Percentiles rank a stretch among this genome's conserved stretches.
phyloP scores from a whole-genome alignment of 352 stramenopile species.

The Phytophthora gonapodyides region DNA sequence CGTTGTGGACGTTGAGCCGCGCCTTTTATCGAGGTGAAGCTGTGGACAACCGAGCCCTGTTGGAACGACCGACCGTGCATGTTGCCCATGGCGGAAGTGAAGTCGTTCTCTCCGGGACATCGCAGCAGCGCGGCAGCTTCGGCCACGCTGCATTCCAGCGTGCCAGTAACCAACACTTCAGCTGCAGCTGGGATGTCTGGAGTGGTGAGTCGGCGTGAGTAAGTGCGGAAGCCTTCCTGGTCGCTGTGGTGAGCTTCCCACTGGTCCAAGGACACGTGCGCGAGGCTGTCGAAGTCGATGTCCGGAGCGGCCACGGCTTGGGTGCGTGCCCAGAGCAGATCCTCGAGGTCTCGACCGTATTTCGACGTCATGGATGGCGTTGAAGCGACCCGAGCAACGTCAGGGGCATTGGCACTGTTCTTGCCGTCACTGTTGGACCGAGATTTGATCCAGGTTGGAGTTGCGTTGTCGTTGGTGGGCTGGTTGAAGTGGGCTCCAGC shows the following conservation, averaged over 20 bases:
- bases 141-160: conserved; percentile 34
- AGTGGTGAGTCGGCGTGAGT: conserved; percentile 14
- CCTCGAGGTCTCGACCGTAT: conserved; percentile 13
- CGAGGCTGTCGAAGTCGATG: conserved; percentile 20
- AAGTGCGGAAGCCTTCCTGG: conserved; percentile 20
- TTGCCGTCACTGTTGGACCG: conserved; percentile 1
- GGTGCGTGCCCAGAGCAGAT: conserved; percentile 17
- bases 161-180: conserved; percentile 29
- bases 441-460: conserved; percentile 9
- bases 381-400: conserved; percentile 2
- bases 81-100: conserved; percentile 31
- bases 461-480: conserved; percentile 1
- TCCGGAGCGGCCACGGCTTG: conserved; percentile 20
- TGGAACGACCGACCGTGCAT: conserved; percentile 41
- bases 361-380: not conserved
- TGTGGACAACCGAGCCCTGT: conserved; percentile 36
- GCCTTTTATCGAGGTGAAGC: conserved; percentile 6
- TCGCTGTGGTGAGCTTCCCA: conserved; percentile 12
- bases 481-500: conserved; percentile 25
- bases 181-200: conserved; percentile 4
- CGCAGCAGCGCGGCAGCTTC: conserved; percentile 32
- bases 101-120: conserved; percentile 19
- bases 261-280: conserved; percentile 22
- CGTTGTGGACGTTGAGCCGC: not conserved
- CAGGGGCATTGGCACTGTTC: not conserved